Base-by-base conservation (phyloP, 2,329 filamentous ascomycete species). In the Ophiostoma sp. region DNA sequence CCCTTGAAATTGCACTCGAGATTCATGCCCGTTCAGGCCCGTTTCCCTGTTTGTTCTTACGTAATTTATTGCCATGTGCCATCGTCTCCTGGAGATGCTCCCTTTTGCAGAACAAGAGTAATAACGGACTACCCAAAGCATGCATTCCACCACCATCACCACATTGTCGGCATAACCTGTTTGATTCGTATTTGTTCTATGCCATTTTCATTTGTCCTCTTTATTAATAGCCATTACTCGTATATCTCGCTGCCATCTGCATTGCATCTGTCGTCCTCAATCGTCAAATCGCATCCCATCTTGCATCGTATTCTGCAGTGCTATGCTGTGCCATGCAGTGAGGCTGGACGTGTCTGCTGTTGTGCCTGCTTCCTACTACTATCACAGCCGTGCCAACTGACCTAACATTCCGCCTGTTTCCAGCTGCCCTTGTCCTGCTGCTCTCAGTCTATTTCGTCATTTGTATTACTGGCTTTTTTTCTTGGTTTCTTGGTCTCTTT, bases 11-110 rank as follows among this genome's bases (percentile, higher is more conserved):
- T 39, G 8, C 36, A 39, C 10, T 41, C 39, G 11, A 41, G 13
- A 4, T 62, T 4, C 31, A 10, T 41, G 3, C 10, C 27, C 11
- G 35, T 33, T 15, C 20, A 20, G 3, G 8, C 23, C 52, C 23
- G 10, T 57, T 57, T 57, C 52, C 44, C 23, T 31, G 52, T 27
- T 48, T 23, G 3, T 57, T 57, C 10, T 64, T 64, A 64, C 60
- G 60, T 64, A n/a, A 64, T 23, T 36, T 20, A 39, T 62, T 62
- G 57, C 57, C 57, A 35, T 52, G 44, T 48, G 36, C 44, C 44
- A 48, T n/a, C 15, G 39, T 57, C 52, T n/a, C 17, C 6, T 57
- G 10, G 36, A 39, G 36, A 39, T 39, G 36, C 36, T 41, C 10
- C 15, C 27, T 31, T 31, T 31, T 31, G 27, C 27, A 31, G 39